A percentile compares a stretch with the other conserved stretches of the same genome.
Evolutionary conservation across 1,284 basidiomycete species (phyloP).

Genomic region (Chondrostereum purpureum): DNA sequence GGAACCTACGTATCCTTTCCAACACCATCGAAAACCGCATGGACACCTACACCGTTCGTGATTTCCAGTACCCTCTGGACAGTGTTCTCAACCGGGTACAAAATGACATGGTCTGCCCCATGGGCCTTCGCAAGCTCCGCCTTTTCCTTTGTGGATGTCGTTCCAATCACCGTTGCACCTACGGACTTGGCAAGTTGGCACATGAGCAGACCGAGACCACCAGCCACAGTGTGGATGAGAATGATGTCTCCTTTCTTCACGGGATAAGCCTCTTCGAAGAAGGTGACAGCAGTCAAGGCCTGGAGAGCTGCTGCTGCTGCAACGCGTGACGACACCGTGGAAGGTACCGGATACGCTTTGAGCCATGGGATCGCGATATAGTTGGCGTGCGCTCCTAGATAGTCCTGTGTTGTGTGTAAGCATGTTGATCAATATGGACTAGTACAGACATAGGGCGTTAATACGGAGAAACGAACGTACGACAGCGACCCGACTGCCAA

Average conservation of each 20-base stretch:
- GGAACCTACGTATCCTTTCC: constrained; percentile 79
- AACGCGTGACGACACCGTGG: constrained; percentile 51
- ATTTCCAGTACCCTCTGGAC: constrained; percentile 70
- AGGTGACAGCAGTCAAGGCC: constrained; percentile 75
- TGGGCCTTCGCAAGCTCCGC: constrained; percentile 74
- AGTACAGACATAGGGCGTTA: not conserved
- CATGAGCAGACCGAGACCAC: constrained; percentile 62
- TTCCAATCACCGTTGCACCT: constrained; percentile 90
- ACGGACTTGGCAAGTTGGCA: constrained; percentile 58
- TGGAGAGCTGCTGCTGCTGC: constrained; percentile 72
- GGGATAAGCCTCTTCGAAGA: constrained; percentile 79
- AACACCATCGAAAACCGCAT: constrained; percentile 90
- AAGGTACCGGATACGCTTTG: constrained; percentile 55
- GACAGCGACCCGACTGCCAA: constrained; percentile 60
- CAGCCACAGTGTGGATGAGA: constrained; percentile 87
- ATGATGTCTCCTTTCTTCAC: constrained; percentile 73
- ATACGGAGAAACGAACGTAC: too few relatives aligned
- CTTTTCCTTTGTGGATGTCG: constrained; percentile 84
- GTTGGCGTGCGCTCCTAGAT: constrained; percentile 63
- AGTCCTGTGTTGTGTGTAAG: constrained; percentile 31
- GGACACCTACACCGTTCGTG: constrained; percentile 78
- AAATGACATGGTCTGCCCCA: constrained; percentile 84
- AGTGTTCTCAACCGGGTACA: constrained; percentile 71
- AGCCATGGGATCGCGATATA: constrained; percentile 68
- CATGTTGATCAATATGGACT: not conserved